Evolutionary conservation across 768 basidiomycete genomes (phyloP).

Genomic region (Kwoniella bestiolae): DNA sequence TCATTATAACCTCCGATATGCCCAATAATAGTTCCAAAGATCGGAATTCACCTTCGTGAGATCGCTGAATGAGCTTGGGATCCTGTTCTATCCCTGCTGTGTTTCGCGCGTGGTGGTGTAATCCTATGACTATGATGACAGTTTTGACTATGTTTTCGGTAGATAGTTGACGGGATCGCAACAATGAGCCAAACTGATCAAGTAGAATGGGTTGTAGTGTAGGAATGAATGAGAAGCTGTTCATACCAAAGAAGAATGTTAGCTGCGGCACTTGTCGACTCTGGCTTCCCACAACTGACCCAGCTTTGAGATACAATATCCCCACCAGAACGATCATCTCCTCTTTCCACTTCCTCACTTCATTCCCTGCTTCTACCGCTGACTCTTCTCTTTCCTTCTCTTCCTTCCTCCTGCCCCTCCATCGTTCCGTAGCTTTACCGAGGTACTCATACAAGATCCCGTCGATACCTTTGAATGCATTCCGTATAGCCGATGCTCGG

Average conservation of each 20-base stretch:
- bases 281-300: constrained; percentile 45
- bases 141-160: constrained; percentile 76
- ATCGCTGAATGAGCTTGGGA: constrained; percentile 37
- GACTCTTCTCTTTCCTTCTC: constrained; percentile 18
- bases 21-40: constrained; percentile 72
- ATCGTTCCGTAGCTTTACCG: constrained; percentile 68
- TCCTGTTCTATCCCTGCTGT: constrained; percentile 28
- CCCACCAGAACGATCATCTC: constrained; percentile 77
- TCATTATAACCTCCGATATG: constrained; percentile 68
- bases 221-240: constrained; percentile 36
- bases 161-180: constrained; percentile 72
- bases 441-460: constrained; percentile 81
- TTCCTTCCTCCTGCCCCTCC: constrained; percentile 27
- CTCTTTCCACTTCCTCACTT: constrained; percentile 71
- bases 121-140: constrained; percentile 74
- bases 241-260: constrained; percentile 28
- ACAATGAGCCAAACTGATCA: constrained; percentile 66
- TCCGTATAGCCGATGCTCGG: constrained; percentile 81
- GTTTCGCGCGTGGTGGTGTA: constrained; percentile 76
- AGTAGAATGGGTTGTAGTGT: constrained; percentile 35
- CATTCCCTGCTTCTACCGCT: constrained; percentile 28
- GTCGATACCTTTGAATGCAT: constrained; percentile 82
- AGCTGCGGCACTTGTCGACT: constrained; percentile 9
- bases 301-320: constrained; percentile 63
- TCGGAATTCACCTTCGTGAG: constrained; percentile 65